Evolutionary conservation across 352 stramenopile species (phyloP).

Genomic region (Phytopythium aichiense): DNA sequence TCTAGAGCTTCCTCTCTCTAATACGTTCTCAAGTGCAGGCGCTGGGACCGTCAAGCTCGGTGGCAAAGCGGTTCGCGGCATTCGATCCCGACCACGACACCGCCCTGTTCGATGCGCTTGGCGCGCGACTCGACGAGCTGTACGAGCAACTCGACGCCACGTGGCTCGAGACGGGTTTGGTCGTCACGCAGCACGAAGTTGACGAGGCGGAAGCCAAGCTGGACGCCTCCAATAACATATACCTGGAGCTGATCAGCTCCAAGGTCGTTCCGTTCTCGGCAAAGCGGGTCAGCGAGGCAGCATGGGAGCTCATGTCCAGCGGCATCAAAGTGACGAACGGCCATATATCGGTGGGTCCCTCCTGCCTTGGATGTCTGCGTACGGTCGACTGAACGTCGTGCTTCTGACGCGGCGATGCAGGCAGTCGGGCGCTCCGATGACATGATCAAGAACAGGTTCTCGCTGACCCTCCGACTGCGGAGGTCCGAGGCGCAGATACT

Average conservation of each 20-base stretch:
- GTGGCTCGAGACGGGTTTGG: constrained; percentile 12
- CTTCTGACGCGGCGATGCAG: constrained; percentile 1
- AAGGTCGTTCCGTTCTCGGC: constrained; percentile 17
- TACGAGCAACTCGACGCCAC: constrained; percentile 12
- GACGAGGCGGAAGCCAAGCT: constrained; percentile 16
- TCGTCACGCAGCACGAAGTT: constrained; percentile 4
- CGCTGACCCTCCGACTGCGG: constrained; percentile 13
- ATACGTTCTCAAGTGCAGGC: neutral
- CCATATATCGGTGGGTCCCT: constrained; percentile 5
- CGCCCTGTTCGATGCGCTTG: constrained; percentile 7
- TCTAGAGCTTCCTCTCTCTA: neutral
- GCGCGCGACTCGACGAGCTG: constrained; percentile 8
- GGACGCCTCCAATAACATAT: constrained; percentile 9
- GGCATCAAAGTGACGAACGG: constrained; percentile 9
- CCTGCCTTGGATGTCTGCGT: neutral
- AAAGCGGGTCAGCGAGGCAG: constrained; percentile 5
- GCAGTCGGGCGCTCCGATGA: constrained; percentile 19
- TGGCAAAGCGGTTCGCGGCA: constrained; percentile 3
- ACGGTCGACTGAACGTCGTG: too few species aligned
- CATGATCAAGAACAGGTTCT: constrained; percentile 16
- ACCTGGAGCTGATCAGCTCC: constrained; percentile 17
- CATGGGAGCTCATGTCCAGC: constrained; percentile 10
- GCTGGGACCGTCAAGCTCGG: neutral
- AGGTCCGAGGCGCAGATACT: constrained; percentile 16
- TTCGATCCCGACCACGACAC: neutral